Base-by-base conservation (phyloP, 1,284 basidiomycete species). In the Irpex sp. region DNA sequence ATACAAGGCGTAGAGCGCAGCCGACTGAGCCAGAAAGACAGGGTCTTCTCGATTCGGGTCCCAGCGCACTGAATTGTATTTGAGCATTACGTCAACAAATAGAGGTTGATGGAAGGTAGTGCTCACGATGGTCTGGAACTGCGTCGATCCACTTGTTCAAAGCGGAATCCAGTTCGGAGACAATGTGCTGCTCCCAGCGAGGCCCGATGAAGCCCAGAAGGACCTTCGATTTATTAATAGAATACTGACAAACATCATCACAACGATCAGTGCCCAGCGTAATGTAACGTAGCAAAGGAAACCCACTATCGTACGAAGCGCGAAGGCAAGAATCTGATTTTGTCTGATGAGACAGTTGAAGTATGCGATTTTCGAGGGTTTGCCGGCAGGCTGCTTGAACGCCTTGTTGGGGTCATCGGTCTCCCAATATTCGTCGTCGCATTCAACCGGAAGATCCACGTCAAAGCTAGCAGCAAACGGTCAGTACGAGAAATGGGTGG, bases 341-440 rank as follows among this genome's bases (percentile, higher is more conserved):
- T 89, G 74, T 62, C 83, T 83, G 58, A 88, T 74, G 50, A 78
- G 75, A 60, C 79, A 78, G 53, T 81, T 78, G 71, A 87, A 87
- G 61, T 77, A 83, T 3, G 81, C 71, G 13, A 86, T 69, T 3
- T 70, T 68, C 5, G 82, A 79, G 2, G 81, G 79, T 62, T 77
- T 77, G 3, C 76, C 77, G 0, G 76, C 68, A 2, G 87, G 86
- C 67, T 82, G 81, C 63, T 75, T 74, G 68, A 81, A 82, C 1
- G 74, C 74, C 13, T 75, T 69, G 7, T 80, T 75, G 4, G 78
- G 78, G 49, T 81, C 76, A 1, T 77, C 73, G 59, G 74, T 69
- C 56, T 73, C 77, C 86, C 86, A 88, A 66, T 83, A 86, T 66
- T 88, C 86, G 72, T 91, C 89, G 61, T 88, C 85, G 46, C 87